Evolutionary conservation across 495 filamentous ascomycete species (phyloP).

Genomic region (Hamigera avellanea): DNA sequence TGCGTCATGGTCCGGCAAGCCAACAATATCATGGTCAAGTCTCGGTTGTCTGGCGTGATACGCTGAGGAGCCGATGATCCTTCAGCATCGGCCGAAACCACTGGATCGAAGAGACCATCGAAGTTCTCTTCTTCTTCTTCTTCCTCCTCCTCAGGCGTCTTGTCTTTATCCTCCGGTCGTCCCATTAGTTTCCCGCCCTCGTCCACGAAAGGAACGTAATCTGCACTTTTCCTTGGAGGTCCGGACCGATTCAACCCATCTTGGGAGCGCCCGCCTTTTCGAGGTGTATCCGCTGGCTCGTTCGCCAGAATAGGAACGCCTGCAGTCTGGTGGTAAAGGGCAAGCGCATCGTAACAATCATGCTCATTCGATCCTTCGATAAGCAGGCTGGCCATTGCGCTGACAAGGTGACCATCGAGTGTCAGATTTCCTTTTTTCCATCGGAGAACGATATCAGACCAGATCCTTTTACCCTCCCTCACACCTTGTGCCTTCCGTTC

Average conservation of each 20-base stretch:
- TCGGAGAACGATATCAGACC: slow-evolving; percentile 62
- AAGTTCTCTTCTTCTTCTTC: slow-evolving; percentile 21
- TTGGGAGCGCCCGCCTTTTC: no score
- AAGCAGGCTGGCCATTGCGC: slow-evolving; percentile 65
- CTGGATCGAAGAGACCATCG: slow-evolving; percentile 24
- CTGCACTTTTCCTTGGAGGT: background rate
- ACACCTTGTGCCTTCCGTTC: slow-evolving; percentile 24
- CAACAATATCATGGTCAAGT: slow-evolving; percentile 56
- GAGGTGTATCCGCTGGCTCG: background rate
- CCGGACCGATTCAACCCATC: no score
- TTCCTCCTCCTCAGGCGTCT: slow-evolving; percentile 9
- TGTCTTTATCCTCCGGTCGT: slow-evolving; percentile 6
- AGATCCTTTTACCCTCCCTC: slow-evolving; percentile 54
- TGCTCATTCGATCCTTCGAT: slow-evolving; percentile 43
- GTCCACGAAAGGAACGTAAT: slow-evolving; percentile 26
- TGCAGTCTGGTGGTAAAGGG: slow-evolving; percentile 68
- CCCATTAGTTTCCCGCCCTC: slow-evolving; percentile 10
- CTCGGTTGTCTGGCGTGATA: slow-evolving; percentile 48
- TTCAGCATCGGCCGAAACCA: slow-evolving; percentile 6
- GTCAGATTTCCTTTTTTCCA: slow-evolving; percentile 58
- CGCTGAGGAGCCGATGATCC: slow-evolving; percentile 5
- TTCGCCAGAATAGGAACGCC: slow-evolving; percentile 40
- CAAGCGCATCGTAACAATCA: slow-evolving; percentile 57
- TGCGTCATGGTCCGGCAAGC: slow-evolving; percentile 35
- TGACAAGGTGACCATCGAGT: slow-evolving; percentile 63